Base-by-base conservation (phyloP, 2,329 filamentous ascomycete genomes). In the Aspergillus puulaauensis region DNA sequence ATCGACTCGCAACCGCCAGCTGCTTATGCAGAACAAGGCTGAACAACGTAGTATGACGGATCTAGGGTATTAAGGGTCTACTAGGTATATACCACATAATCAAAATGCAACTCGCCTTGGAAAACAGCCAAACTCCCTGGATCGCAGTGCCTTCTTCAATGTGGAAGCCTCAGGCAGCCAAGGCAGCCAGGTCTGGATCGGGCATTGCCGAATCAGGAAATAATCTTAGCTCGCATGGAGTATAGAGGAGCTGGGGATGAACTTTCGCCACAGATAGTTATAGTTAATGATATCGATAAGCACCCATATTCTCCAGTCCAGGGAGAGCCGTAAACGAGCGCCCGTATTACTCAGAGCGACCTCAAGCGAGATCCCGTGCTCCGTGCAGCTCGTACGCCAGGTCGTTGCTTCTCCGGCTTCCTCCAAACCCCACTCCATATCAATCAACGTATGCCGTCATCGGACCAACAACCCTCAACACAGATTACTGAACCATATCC, bases 121-220 rank as follows among this genome's bases (percentile, higher is more conserved):
- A 37, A 14, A 12, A 21, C 21, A 46, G 24, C 7, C 23, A 31
- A 3, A 31, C 5, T 9, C 3, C 23, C n/a, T 46, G 6, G 14
- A 46, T 15, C 44, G 3, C 8, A 21, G 11, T 17, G 31, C 15
- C 45, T n/a, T 35, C 6, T 37, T 15, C 6, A 21, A 12, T 27
- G 1, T 15, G 3, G 7, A 5, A 3, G 48, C 35, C 14, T 51
- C 14, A 51, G 48, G 48, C 48, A 50, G 3, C 4, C 31, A 21
- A 21, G 27, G 27, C n/a, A 33, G 27, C n/a, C 17, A 39, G 12
- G 31, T 47, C 43, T 33, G 33, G 41, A 49, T 37, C 24, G 52
- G 49, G 48, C 47, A 57, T 60, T 60, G 27, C 62, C 61, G n/a
- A 57, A 60, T 63, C 57, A 33, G 59, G 61, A 57, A 63, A 60